These are phyloP conservation scores for Isatis lusitanica DNA, from an alignment of 441 rosid genomes.

Conservation along the genomic window DNA sequence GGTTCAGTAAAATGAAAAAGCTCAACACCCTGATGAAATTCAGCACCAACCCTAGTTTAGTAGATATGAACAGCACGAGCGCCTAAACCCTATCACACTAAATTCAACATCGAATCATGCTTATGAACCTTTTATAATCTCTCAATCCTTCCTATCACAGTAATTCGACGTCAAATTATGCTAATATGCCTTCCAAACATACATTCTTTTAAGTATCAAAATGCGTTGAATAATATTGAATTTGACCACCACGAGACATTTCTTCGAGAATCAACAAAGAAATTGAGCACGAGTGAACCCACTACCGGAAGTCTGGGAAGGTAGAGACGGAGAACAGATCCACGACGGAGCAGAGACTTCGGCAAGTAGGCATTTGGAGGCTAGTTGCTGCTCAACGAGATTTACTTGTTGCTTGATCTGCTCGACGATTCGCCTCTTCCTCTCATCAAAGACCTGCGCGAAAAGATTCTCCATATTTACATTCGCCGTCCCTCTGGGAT, in stretches of 20 bases:
- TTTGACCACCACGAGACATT: not conserved
- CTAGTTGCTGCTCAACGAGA: constrained; percentile 70
- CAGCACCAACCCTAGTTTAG: constrained; percentile 1
- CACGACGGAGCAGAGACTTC: constrained; percentile 77
- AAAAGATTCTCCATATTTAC: constrained; percentile 62
- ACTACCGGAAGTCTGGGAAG: constrained; percentile 36
- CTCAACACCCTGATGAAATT: not conserved
- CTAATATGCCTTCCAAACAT: not conserved
- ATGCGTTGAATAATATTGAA: not conserved
- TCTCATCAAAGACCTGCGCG: constrained; percentile 76
- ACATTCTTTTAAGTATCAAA: not conserved
- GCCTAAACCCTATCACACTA: not conserved
- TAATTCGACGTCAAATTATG: not conserved
- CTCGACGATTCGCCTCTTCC: constrained; percentile 63
- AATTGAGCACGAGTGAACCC: not conserved
- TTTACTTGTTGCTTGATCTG: constrained; percentile 61
- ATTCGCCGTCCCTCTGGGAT: constrained; percentile 33
- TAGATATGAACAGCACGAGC: constrained; percentile 11
- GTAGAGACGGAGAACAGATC: constrained; percentile 52
- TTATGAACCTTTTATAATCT: not conserved
- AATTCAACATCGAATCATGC: constrained; percentile 2
- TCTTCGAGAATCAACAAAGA: constrained; percentile 1
- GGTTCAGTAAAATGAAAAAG: constrained; percentile 4
- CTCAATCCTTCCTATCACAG: not conserved
- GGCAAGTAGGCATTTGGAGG: constrained; percentile 64